phyloP scores from a whole-genome alignment of 2,329 filamentous ascomycete genomes.

The Podosphaera fusca region DNA sequence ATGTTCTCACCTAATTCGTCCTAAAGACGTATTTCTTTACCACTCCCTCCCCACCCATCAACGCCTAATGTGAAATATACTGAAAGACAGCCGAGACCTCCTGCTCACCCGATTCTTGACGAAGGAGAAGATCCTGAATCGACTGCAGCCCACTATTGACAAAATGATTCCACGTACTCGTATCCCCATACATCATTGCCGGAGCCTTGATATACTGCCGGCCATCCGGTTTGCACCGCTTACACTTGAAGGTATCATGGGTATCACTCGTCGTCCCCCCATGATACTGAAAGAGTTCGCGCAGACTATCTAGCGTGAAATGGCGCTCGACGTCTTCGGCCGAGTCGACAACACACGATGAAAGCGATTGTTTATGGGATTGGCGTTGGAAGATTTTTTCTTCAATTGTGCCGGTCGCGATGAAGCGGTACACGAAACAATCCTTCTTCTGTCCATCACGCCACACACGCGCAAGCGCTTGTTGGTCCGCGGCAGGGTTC shows the following conservation, averaged over 20 bases:
- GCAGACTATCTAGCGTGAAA: conserved; percentile 73
- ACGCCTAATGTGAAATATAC: conserved; percentile 67
- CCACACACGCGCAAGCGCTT: conserved; percentile 92
- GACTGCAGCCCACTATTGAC: conserved; percentile 53
- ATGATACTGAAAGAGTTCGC: conserved; percentile 87
- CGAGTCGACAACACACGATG: conserved; percentile 86
- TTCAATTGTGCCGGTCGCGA: conserved; percentile 90
- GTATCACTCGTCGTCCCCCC: conserved; percentile 73
- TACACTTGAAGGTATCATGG: conserved; percentile 97
- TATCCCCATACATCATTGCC: conserved; percentile 92
- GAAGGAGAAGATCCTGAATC: conserved; percentile 77
- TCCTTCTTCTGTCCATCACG: conserved; percentile 98
- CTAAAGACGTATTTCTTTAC: neutral
- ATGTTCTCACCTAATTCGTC: no score
- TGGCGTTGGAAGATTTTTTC: conserved; percentile 99
- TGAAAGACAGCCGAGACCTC: conserved; percentile 92
- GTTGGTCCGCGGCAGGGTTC: conserved; percentile 95
- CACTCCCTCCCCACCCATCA: neutral
- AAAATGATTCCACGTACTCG: conserved; percentile 98
- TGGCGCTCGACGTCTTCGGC: conserved; percentile 94
- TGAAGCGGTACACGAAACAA: conserved; percentile 98
- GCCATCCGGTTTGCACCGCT: conserved; percentile 73
- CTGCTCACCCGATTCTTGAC: conserved; percentile 57
- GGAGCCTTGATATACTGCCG: conserved; percentile 73
- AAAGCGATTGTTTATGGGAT: conserved; percentile 91